Percentiles rank a stretch among this genome's conserved stretches.
phyloP scores from a whole-genome alignment of 129 eudicot species.

The Deinandra increscens region DNA sequence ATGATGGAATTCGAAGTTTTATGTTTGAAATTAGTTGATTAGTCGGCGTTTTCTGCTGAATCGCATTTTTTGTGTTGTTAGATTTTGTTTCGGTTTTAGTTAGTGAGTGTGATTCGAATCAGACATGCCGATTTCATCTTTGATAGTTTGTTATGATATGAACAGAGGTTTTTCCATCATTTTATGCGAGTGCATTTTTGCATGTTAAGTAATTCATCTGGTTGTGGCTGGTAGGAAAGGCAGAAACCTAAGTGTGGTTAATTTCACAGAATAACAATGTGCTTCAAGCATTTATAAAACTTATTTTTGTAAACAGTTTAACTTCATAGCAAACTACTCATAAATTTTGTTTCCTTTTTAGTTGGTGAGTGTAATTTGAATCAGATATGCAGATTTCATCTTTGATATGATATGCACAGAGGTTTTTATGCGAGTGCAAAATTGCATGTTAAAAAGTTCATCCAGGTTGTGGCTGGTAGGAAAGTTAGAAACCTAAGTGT shows the following conservation, averaged over 20 bases:
- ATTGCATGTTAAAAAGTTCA: background rate
- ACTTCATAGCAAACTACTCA: background rate
- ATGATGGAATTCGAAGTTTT: background rate
- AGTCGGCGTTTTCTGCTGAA: background rate
- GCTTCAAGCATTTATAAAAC: background rate
- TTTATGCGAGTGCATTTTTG: background rate
- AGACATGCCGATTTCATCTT: background rate
- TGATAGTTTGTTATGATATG: conserved; percentile 11
- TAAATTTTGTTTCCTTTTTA: background rate
- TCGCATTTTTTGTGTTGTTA: background rate
- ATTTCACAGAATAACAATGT: background rate
- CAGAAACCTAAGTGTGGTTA: background rate
- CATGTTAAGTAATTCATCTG: background rate
- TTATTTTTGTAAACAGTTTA: background rate
- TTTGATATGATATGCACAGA: conserved; percentile 9
- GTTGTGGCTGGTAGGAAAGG: background rate
- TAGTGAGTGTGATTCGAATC: background rate
- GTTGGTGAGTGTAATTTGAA: background rate
- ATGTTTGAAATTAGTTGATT: background rate
- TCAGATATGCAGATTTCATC: background rate
- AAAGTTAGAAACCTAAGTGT: background rate
- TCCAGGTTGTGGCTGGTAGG: background rate
- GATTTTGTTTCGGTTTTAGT: background rate
- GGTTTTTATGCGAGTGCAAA: background rate
- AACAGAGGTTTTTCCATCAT: too few species aligned